Conservation (phyloP, 768 basidiomycete genomes). For the Tulasnella sp. region DNA sequence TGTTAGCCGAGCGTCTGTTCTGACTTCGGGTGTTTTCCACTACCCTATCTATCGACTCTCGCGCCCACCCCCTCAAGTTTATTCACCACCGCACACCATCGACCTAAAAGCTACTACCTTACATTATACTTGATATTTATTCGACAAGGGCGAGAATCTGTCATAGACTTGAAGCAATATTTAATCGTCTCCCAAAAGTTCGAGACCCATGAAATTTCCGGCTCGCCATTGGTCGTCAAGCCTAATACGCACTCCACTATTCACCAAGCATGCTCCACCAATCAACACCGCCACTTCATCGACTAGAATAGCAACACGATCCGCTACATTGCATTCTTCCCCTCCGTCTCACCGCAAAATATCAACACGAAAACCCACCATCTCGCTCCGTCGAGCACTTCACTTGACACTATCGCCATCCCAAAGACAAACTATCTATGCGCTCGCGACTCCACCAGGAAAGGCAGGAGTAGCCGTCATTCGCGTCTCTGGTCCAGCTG, state of each 20-base stretch:
- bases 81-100: neutral
- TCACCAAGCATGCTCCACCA: neutral
- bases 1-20: neutral
- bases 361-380: neutral
- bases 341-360: neutral
- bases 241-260: neutral
- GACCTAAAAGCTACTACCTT: neutral
- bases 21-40: neutral
- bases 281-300: neutral
- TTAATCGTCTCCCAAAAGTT: neutral
- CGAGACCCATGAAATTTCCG: neutral
- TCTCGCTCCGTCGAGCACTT: neutral
- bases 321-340: neutral
- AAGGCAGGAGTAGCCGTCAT: conserved; percentile 83
- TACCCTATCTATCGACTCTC: neutral
- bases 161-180: neutral
- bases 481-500: conserved; percentile 79
- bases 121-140: neutral
- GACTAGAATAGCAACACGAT: neutral
- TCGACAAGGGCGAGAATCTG: neutral
- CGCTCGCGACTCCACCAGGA: conserved; percentile 83
- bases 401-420: conserved; percentile 34
- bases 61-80: neutral
- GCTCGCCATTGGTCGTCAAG: neutral
- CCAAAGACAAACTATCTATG: conserved; percentile 68